Percentiles rank a stretch among this genome's conserved stretches.
Conservation (phyloP, 2,329 filamentous ascomycete species). For the Lojkania enalia region DNA sequence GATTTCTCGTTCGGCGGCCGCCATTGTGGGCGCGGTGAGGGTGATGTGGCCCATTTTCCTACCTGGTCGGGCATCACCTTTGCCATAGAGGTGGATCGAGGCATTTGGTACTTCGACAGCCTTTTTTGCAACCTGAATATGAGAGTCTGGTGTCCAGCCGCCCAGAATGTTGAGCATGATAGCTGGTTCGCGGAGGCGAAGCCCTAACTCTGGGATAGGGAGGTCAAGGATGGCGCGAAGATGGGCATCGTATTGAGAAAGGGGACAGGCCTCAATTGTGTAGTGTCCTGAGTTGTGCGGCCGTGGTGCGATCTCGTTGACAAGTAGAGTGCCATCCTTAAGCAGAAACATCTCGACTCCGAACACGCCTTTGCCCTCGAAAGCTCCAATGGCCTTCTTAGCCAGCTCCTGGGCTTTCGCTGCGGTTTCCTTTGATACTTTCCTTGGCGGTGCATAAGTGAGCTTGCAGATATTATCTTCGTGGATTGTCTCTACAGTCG, state of each 20-base stretch:
- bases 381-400: constrained; percentile 73
- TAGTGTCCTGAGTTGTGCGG: constrained; percentile 93
- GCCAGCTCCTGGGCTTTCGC: constrained; percentile 75
- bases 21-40: constrained; percentile 69
- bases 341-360: constrained; percentile 96
- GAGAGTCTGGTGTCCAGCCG: constrained; percentile 66
- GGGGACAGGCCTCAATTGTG: constrained; percentile 86
- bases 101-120: constrained; percentile 63
- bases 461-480: constrained; percentile 95
- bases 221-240: constrained; percentile 78
- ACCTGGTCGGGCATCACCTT: constrained; percentile 77
- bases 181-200: constrained; percentile 61
- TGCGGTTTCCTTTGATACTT: constrained; percentile 63
- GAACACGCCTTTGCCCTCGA: constrained; percentile 90
- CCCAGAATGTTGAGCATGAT: constrained; percentile 86
- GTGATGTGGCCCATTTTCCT: constrained; percentile 97
- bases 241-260: constrained; percentile 92
- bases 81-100: constrained; percentile 87
- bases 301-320: constrained; percentile 86
- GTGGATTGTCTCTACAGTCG: constrained; percentile 91
- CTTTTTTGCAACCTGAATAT: constrained; percentile 60
- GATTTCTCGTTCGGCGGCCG: constrained; percentile 67
- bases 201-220: constrained; percentile 55
- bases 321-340: constrained; percentile 68
- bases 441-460: constrained; percentile 81